Conservation (phyloP, 2,329 filamentous ascomycete genomes). For the Aspergillus chevalieri region DNA sequence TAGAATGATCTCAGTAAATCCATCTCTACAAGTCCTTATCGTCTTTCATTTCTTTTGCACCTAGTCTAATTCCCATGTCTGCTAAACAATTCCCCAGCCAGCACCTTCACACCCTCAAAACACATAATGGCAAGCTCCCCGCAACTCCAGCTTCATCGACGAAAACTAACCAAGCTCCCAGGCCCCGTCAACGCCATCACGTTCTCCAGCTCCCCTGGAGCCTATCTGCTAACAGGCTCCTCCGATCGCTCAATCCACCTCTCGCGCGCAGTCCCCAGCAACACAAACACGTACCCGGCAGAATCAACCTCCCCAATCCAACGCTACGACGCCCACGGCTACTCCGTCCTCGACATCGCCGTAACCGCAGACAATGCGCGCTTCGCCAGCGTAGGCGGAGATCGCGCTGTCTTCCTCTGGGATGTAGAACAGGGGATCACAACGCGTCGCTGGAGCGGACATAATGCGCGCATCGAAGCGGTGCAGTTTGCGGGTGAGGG, state of each 20-base stretch:
- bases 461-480: slow-evolving; percentile 68
- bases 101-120: slow-evolving; percentile 39
- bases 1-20: not conserved
- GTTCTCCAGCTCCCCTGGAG: slow-evolving; percentile 66
- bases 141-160: not conserved
- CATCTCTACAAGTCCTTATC: not conserved
- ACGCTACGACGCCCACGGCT: slow-evolving; percentile 82
- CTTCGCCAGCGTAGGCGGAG: slow-evolving; percentile 83
- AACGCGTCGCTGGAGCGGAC: slow-evolving; percentile 65
- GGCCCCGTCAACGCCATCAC: slow-evolving; percentile 66
- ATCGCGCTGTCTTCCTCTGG: slow-evolving; percentile 89
- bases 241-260: slow-evolving; percentile 79
- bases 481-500: slow-evolving; percentile 72
- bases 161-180: slow-evolving; percentile 25
- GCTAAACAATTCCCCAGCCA: slow-evolving; percentile 30
- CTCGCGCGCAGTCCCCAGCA: slow-evolving; percentile 57
- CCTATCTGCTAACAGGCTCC: slow-evolving; percentile 77
- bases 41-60: not conserved
- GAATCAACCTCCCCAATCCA: slow-evolving; percentile 62
- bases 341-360: slow-evolving; percentile 77
- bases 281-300: slow-evolving; percentile 28
- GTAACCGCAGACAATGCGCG: slow-evolving; percentile 70
- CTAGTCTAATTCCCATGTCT: slow-evolving; percentile 17
- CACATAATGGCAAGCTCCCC: slow-evolving; percentile 36
- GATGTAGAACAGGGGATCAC: slow-evolving; percentile 80